A percentile compares a stretch with the other conserved stretches of the same genome.
These are phyloP conservation scores for Rubia tinctorum DNA, from an alignment of 305 asterid species.

Conservation along the genomic window DNA sequence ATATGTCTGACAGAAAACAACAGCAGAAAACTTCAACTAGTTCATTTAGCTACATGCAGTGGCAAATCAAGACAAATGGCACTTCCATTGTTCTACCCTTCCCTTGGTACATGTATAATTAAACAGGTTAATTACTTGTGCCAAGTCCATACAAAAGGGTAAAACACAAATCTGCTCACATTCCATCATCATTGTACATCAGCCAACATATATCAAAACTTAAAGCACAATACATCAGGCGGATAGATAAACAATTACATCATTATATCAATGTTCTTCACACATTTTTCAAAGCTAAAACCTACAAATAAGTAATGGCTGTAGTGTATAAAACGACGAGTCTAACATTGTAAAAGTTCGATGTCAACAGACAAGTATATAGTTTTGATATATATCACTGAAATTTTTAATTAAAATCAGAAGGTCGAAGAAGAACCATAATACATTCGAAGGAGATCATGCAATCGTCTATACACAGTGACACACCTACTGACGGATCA, in stretches of 20 bases:
- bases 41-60: constrained; percentile 2
- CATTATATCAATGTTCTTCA: not conserved
- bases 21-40: constrained; percentile 3
- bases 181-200: too few relatives aligned
- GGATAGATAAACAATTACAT: too few relatives aligned
- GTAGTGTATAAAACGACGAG: too few relatives aligned
- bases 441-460: too few relatives aligned
- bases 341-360: too few relatives aligned
- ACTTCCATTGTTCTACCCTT: not conserved
- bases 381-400: not conserved
- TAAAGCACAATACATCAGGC: too few relatives aligned
- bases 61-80: constrained; percentile 3
- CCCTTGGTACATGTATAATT: constrained; percentile 11
- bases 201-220: too few relatives aligned
- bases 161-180: not conserved
- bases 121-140: not conserved
- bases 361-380: too few relatives aligned
- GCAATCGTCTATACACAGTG: too few relatives aligned
- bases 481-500: not conserved
- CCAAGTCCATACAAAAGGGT: not conserved
- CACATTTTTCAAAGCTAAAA: not conserved
- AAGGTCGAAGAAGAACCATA: too few relatives aligned
- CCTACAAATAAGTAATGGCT: too few relatives aligned
- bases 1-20: constrained; percentile 8
- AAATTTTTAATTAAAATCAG: not conserved